Conservation (phyloP, 495 filamentous ascomycete species). For the Platismatia glauca region DNA sequence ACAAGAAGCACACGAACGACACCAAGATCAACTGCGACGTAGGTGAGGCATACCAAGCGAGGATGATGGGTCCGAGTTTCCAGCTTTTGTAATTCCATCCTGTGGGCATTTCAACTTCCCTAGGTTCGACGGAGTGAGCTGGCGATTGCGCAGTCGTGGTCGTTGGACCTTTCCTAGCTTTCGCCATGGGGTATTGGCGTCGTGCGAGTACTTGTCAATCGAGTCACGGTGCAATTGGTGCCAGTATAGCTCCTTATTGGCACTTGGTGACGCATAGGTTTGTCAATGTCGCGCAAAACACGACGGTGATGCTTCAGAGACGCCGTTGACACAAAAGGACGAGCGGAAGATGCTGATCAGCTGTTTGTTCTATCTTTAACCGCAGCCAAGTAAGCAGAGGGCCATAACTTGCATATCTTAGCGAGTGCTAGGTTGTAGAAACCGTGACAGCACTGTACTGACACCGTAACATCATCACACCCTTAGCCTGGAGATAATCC, state of each 20-base stretch:
- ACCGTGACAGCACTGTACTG: neutral
- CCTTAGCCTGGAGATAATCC: no score
- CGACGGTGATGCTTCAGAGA: neutral
- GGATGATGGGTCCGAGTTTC: conserved; percentile 35
- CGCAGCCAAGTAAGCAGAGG: no score
- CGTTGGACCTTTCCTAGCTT: neutral
- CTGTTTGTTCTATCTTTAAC: no score
- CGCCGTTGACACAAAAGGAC: no score
- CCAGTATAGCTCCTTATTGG: neutral
- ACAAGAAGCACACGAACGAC: conserved; percentile 77
- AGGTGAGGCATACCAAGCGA: conserved; percentile 70
- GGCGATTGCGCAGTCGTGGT: neutral
- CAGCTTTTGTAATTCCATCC: conserved; percentile 58
- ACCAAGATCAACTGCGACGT: conserved; percentile 65
- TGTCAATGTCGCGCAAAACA: neutral
- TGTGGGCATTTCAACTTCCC: neutral
- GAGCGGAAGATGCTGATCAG: no score
- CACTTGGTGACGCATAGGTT: neutral
- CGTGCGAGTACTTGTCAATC: no score
- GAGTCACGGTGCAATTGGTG: neutral
- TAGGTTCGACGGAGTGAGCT: neutral
- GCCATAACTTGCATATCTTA: no score
- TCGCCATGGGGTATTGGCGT: no score
- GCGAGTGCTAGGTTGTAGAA: no score
- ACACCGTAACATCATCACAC: neutral